Base-by-base conservation (phyloP, 345 rosid genomes). In the Eucalyptus guilfoylei region DNA sequence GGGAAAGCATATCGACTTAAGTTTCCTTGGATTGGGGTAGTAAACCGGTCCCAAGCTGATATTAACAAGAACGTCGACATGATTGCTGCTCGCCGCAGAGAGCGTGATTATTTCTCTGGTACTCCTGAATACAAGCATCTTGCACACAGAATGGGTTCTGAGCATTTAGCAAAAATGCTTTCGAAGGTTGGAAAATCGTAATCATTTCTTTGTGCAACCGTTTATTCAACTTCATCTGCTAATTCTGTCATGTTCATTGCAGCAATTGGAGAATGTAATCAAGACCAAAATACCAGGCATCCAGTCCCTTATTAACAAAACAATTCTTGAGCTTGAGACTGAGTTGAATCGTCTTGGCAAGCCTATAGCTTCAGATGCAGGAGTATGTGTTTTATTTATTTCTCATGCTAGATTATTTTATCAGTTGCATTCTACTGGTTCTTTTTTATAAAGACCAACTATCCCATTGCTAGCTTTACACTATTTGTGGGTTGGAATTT, bases 11-110 rank as follows among this genome's bases (percentile, higher is more conserved):
- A 93, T 88, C 95, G 96, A 89, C 95, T 98, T 62, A 98, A 98
- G 85, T 98, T 92, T 93, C 99, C 99, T 49, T 98, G 99, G 99
- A 92, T 98, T 91, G 99, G 99, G 92, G 99, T 98, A 50, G 99
- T 98, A 89, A 98, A 98, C 88, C 99, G 99, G 80, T 98, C 99
- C 48, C 99, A 98, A 96, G 97, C 97, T 54, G 99, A 98, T 94
- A 98, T 98, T 88, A 98, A 98, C 92, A 98, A 95, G 95, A 98
- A 95, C 89, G 97, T 97, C 5, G 99, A 98, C 92, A 98, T 98
- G 99, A 96, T 98, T 89, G 99, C 99, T 88, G 99, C 99, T 87
- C 95, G 99, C 76, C 96, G 93, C 87, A 96, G 96, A 92, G 99
- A 98, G 94, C 96, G 98, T 6, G 99, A 98, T 83, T 98, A 98